These are phyloP conservation scores for Telopea speciosissima DNA, from an alignment of 177 flowering plant species.

Conservation along the genomic window DNA sequence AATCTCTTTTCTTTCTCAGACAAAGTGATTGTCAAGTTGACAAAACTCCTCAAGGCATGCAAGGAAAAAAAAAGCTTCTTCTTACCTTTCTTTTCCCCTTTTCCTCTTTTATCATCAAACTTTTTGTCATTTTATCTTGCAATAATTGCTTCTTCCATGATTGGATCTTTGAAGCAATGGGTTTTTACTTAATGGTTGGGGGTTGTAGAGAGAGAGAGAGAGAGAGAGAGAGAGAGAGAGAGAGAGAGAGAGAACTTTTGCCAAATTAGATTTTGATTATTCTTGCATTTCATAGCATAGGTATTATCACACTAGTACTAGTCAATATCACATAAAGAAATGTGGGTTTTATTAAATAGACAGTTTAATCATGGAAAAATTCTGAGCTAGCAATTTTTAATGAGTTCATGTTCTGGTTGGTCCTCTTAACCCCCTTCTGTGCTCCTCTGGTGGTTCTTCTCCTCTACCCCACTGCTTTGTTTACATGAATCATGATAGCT, in stretches of 20 bases:
- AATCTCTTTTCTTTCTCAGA: conserved; percentile 39
- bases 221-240: too few relatives aligned
- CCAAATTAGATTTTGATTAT: background rate
- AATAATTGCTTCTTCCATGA: conserved; percentile 19
- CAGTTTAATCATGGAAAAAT: background rate
- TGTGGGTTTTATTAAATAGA: background rate
- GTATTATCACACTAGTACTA: too few relatives aligned
- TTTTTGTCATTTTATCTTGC: conserved; percentile 10
- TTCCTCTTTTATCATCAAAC: background rate
- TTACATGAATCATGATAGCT: conserved; percentile 31
- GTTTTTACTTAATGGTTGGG: background rate
- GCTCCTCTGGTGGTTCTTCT: conserved; percentile 17
- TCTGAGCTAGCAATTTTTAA: conserved; percentile 26
- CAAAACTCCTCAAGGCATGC: conserved; percentile 21
- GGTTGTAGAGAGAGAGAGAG: background rate
- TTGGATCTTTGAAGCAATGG: conserved; percentile 6
- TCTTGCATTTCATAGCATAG: background rate
- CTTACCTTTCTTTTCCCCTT: conserved; percentile 1
- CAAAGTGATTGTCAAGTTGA: conserved; percentile 45
- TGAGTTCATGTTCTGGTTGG: conserved; percentile 16
- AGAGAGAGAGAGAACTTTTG: conserved; percentile 1
- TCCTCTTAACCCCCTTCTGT: conserved; percentile 24
- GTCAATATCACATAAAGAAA: background rate
- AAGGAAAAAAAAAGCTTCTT: conserved; percentile 2
- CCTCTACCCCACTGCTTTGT: conserved; percentile 29